Base-by-base conservation (phyloP, 495 filamentous ascomycete species). In the Echria macrotheca region DNA sequence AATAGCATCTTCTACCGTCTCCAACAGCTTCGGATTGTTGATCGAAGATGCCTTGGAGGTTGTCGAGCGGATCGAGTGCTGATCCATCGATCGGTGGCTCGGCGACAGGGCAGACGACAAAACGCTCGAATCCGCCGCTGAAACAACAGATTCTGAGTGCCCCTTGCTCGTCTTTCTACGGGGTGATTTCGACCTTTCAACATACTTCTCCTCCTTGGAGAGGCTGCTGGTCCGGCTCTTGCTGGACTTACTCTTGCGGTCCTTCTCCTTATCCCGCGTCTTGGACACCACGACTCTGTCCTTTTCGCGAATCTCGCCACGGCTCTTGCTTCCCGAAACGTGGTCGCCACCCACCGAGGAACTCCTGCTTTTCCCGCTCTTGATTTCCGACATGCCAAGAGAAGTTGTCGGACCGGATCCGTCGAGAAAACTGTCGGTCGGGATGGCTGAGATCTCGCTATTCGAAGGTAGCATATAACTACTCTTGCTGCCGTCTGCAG, bases 1-100 rank as follows among this genome's bases (percentile, higher is more conserved):
- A 55, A 98, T 97, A 17, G 93, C 89, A 70, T 96, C 91, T 66
- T 97, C 91, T 6, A 98, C 91, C 0, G 90, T 91, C 63, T 94
- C 88, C 4, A 97, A 78, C n/a, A 98, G 69, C 53, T 87, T 94
- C 0, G 91, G 91, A 61, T 98, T 96, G 68, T 94, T 96, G 67
- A 95, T 84, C 0, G 88, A 93, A 5, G 89, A 88, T 15, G 68
- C 66, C 46, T 82, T 87, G 19, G 89, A 93, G 12, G 82, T 81
- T 23, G 82, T 80, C 3, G 88, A 91, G 26, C 79, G 79, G 44
- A 87, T 72, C 4, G 89, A 91, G 57, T 87, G 80, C 49, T 85
- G 77, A 58, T 90, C 86, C 31, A 80, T 77, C 11, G 86, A 89
- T 31, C 78, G 78, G 48, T 83, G 80, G 57, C 78, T 83, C 9